phyloP scores from a whole-genome alignment of 2,329 filamentous ascomycete genomes.

The Gnomoniopsis sp. region DNA sequence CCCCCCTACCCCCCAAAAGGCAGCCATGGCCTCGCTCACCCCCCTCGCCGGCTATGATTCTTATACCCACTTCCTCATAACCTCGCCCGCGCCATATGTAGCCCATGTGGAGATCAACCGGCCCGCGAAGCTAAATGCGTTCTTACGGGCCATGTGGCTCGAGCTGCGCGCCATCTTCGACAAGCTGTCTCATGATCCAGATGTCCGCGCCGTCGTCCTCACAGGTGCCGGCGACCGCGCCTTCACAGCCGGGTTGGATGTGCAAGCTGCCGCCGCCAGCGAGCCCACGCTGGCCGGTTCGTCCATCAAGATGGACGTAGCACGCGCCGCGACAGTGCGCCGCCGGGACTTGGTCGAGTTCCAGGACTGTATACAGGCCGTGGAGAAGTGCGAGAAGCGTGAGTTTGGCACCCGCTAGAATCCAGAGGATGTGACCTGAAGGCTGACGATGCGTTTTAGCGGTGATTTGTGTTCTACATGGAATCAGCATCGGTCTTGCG shows the following conservation, averaged over 20 bases:
- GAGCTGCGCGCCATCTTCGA: conserved; percentile 73
- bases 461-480: conserved; percentile 79
- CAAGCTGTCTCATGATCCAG: conserved; percentile 66
- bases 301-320: conserved; percentile 46
- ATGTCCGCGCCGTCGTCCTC: conserved; percentile 74
- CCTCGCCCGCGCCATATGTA: conserved; percentile 68
- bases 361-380: conserved; percentile 70
- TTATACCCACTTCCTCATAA: conserved; percentile 70
- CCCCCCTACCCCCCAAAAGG: background rate
- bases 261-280: conserved; percentile 60
- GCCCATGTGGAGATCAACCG: conserved; percentile 93
- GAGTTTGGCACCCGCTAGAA: conserved; percentile 28
- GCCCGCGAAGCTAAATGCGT: conserved; percentile 83
- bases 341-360: conserved; percentile 73
- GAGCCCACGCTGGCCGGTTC: conserved; percentile 40
- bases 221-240: conserved; percentile 78
- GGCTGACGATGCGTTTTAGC: conserved; percentile 41
- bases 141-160: conserved; percentile 80
- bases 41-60: conserved; percentile 32
- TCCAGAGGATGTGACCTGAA: background rate
- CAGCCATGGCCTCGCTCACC: conserved; percentile 5
- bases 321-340: conserved; percentile 59
- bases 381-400: conserved; percentile 90
- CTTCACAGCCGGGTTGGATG: conserved; percentile 84
- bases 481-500: conserved; percentile 71